Conservation (phyloP, 2,329 filamentous ascomycete species). For the Stromatinia cepivora region DNA sequence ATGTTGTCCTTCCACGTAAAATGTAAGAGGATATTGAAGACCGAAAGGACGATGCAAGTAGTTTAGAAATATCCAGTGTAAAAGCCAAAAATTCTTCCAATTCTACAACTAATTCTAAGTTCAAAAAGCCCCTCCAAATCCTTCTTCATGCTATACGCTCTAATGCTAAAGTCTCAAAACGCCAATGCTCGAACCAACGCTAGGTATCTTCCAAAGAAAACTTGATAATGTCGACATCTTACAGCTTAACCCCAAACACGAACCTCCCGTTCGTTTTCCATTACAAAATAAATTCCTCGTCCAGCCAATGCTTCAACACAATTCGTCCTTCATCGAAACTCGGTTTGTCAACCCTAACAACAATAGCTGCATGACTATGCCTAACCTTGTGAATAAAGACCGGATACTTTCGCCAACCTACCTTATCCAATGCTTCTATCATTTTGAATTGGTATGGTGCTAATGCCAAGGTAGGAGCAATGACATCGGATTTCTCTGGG, state of each 20-base stretch:
- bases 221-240: background rate
- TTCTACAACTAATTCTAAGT: background rate
- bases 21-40: too few species aligned
- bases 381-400: slow-evolving; percentile 74
- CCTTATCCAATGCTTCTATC: slow-evolving; percentile 71
- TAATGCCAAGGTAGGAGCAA: slow-evolving; percentile 69
- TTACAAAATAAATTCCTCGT: slow-evolving; percentile 61
- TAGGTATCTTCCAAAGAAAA: slow-evolving; percentile 3
- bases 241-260: background rate
- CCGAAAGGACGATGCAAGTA: too few species aligned
- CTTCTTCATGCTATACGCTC: background rate
- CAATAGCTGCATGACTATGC: slow-evolving; percentile 90
- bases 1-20: background rate
- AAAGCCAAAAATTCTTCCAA: background rate
- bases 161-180: slow-evolving; percentile 18
- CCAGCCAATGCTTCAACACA: slow-evolving; percentile 79
- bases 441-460: slow-evolving; percentile 81
- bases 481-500: slow-evolving; percentile 30
- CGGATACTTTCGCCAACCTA: slow-evolving; percentile 64
- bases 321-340: slow-evolving; percentile 73
- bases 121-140: background rate
- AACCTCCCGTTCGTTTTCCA: background rate
- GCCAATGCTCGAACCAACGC: slow-evolving; percentile 9
- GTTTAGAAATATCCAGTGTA: background rate
- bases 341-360: slow-evolving; percentile 69